phyloP scores from a whole-genome alignment of 805 yeast genomes.

The Suhomyces vadensis region DNA sequence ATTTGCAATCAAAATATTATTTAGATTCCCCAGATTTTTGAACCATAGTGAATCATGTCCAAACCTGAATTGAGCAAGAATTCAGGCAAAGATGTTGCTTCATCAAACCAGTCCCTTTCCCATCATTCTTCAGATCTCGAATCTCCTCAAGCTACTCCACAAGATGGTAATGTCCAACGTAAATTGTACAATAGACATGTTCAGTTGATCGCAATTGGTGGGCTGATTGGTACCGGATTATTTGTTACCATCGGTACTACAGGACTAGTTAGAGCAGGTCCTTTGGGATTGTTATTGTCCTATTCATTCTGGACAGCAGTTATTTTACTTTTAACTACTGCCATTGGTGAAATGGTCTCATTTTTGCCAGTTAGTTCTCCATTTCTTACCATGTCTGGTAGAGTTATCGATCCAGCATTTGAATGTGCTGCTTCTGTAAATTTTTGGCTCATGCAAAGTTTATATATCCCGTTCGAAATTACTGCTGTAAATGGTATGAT shows the following conservation, averaged over 20 bases:
- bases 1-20: neutral
- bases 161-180: constrained; percentile 29
- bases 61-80: neutral
- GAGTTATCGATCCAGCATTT: constrained; percentile 39
- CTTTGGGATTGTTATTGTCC: constrained; percentile 34
- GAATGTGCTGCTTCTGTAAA: constrained; percentile 27
- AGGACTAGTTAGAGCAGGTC: constrained; percentile 32
- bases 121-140: constrained; percentile 3
- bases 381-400: constrained; percentile 38
- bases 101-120: constrained; percentile 6
- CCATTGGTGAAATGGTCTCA: constrained; percentile 41
- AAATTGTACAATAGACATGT: constrained; percentile 68
- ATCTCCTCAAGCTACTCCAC: constrained; percentile 12
- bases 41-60: neutral
- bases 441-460: constrained; percentile 44
- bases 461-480: constrained; percentile 77
- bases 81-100: neutral
- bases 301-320: constrained; percentile 35
- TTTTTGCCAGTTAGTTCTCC: constrained; percentile 39
- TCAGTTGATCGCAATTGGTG: constrained; percentile 77
- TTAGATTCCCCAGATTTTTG: neutral
- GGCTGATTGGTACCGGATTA: constrained; percentile 40
- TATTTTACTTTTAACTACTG: constrained; percentile 33
- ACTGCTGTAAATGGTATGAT: constrained; percentile 77
- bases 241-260: constrained; percentile 38